These are phyloP conservation scores for Penicillium tannophilum DNA, from an alignment of 495 filamentous ascomycete species.

Conservation along the genomic window DNA sequence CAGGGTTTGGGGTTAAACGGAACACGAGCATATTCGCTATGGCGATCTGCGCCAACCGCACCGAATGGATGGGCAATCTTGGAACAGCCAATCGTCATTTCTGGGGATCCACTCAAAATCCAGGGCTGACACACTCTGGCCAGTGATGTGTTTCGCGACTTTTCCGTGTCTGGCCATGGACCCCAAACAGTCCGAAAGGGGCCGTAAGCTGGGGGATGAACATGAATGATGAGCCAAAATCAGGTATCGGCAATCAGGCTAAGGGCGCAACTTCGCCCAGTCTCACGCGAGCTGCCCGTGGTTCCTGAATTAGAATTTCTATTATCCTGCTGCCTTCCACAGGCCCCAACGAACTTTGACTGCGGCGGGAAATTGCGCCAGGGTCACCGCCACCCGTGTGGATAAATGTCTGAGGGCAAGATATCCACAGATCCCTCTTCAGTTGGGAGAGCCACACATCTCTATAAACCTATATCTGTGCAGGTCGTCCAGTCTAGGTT, in stretches of 20 bases:
- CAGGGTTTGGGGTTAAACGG: slow-evolving; percentile 1
- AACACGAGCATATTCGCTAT: neutral
- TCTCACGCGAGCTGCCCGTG: neutral
- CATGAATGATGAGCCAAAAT: neutral
- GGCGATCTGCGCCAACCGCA: neutral
- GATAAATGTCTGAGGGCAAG: neutral
- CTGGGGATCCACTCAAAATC: neutral
- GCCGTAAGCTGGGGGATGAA: neutral
- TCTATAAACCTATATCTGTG: neutral
- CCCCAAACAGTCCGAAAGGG: neutral
- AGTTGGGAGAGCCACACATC: neutral
- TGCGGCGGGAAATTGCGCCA: neutral
- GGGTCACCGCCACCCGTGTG: neutral
- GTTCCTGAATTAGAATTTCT: neutral
- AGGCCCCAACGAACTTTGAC: neutral
- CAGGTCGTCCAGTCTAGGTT: neutral
- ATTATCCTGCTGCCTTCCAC: slow-evolving; percentile 4
- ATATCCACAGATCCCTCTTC: neutral
- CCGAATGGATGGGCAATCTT: slow-evolving; percentile 5
- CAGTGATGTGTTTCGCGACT: neutral
- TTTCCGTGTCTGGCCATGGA: neutral
- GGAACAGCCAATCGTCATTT: slow-evolving; percentile 4
- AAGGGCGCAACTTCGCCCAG: neutral
- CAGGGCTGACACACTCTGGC: neutral
- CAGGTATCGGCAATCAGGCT: neutral